Evolutionary conservation across 1,139 yeast genomes (phyloP), one percentile per base, ranked within the genome.

Genomic region (Diutina pseudorugosa): DNA sequence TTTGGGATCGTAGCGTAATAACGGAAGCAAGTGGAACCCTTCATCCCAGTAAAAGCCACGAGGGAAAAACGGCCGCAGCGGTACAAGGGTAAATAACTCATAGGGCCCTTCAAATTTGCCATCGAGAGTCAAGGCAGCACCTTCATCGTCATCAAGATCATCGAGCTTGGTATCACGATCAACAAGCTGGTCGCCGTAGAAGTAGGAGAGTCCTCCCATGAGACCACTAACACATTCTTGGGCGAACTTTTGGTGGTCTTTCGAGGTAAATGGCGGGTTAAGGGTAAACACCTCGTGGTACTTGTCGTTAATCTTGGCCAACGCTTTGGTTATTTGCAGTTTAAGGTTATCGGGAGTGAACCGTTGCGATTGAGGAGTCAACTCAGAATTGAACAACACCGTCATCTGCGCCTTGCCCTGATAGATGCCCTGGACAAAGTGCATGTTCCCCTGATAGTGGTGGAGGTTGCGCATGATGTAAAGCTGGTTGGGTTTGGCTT

Each of bases 21-120:
- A 71, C 3, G 96, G 96, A 44, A 91, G 72, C 57, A 93, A 72
- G 65, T 93, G 96, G 67, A 93, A 93, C 0, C 99, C 99, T 68
- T 94, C 98, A 66, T 94, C 99, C 99, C 99, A 93, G 62, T 88
- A 88, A 62, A 93, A 93, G 0, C 99, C 99, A 57, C 98, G 76
- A 8, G 98, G 98, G 68, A 93, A 93, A 61, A 88, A 88, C 0
- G 96, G 90, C 54, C 98, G 76, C 51, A 96, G 88, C 1, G 98
- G 98, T 33, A 90, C 95, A 47, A 89, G 73, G 0, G 95, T 80
- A 60, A 90, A 87, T 42, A 94, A 67, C 57, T 84, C 88, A 57
- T 71, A 65, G 1, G 91, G 90, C 0, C 88, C 89, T 61, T 85
- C 93, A 4, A 68, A 63, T 23, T 63, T 57, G 0, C 90, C 85